Evolutionary conservation across 108 stramenopile genomes (phyloP).

Genomic region (Nannochloropsis granulata): DNA sequence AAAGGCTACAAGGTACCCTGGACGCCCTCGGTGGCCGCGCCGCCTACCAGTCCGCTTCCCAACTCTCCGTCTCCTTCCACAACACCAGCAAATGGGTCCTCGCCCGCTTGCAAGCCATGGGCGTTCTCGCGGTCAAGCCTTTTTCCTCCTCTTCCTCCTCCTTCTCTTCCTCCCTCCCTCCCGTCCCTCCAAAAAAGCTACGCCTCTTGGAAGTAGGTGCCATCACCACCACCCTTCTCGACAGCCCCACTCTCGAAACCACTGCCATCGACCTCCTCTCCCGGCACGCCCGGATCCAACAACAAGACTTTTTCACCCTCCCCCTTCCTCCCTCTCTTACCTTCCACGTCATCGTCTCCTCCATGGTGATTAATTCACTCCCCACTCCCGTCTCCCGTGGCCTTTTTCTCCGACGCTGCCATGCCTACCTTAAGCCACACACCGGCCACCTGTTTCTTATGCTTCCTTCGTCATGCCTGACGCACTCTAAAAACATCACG

Average conservation of each 20-base stretch:
- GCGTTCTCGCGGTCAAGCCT: neutral
- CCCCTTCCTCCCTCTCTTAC: neutral
- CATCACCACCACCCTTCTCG: slow-evolving; percentile 21
- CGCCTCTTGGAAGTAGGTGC: slow-evolving; percentile 18
- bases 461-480: slow-evolving; percentile 24
- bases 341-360: neutral
- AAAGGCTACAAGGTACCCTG: neutral
- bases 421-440: slow-evolving; percentile 5
- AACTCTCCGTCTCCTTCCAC: slow-evolving; percentile 18
- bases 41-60: slow-evolving; percentile 26
- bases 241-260: slow-evolving; percentile 8
- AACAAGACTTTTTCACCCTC: slow-evolving; percentile 16
- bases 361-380: slow-evolving; percentile 25
- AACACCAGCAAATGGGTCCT: slow-evolving; percentile 32
- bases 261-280: slow-evolving; percentile 31
- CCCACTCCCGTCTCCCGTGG: slow-evolving; percentile 15
- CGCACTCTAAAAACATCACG: slow-evolving; percentile 11
- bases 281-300: slow-evolving; percentile 16
- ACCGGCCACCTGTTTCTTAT: slow-evolving; percentile 20
- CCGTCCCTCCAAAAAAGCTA: neutral
- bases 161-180: neutral
- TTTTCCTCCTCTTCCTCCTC: neutral
- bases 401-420: slow-evolving; percentile 11
- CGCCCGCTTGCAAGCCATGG: slow-evolving; percentile 11
- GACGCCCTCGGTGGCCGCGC: slow-evolving; percentile 13